These are phyloP conservation scores for Cryptosporidium ryanae DNA, from an alignment of 169 alveolate genomes.

Conservation along the genomic window DNA sequence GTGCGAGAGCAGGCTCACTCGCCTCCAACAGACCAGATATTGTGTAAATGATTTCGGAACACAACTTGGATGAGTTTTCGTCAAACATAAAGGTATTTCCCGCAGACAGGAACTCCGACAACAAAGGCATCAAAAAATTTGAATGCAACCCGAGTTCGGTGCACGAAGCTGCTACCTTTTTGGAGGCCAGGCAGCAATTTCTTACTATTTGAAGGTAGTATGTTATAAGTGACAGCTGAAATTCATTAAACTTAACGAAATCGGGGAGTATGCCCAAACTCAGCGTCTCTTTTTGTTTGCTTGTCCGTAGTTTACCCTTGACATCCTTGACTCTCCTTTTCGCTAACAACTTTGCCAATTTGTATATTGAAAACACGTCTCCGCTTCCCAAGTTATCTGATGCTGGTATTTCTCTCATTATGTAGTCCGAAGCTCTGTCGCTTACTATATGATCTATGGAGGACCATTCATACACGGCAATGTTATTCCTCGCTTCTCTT, in stretches of 20 bases:
- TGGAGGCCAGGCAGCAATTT: conserved; percentile 56
- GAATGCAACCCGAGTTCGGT: conserved; percentile 65
- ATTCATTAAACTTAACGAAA: conserved; percentile 52
- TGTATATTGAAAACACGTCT: conserved; percentile 41
- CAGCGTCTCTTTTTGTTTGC: conserved; percentile 29
- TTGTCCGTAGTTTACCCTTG: neutral
- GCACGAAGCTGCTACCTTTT: conserved; percentile 41
- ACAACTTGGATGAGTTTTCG: conserved; percentile 35
- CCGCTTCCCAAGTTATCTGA: conserved; percentile 64
- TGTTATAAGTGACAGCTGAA: conserved; percentile 28
- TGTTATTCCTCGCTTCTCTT: neutral
- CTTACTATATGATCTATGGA: conserved; percentile 45
- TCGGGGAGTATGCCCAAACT: conserved; percentile 41
- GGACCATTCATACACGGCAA: conserved; percentile 51
- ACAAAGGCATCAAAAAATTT: conserved; percentile 54
- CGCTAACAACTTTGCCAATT: conserved; percentile 41
- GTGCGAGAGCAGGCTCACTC: conserved; percentile 32
- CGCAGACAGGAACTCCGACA: conserved; percentile 38
- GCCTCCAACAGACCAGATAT: conserved; percentile 34
- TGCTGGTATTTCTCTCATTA: conserved; percentile 27
- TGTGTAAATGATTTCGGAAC: conserved; percentile 59
- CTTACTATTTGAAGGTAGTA: conserved; percentile 45
- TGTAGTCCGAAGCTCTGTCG: conserved; percentile 34
- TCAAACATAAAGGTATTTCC: conserved; percentile 33
- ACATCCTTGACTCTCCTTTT: conserved; percentile 10